A percentile compares a stretch with the other conserved stretches of the same genome.
These are phyloP conservation scores for Gloeopeniophorella convolvens DNA, from an alignment of 768 basidiomycete genomes.

Conservation along the genomic window DNA sequence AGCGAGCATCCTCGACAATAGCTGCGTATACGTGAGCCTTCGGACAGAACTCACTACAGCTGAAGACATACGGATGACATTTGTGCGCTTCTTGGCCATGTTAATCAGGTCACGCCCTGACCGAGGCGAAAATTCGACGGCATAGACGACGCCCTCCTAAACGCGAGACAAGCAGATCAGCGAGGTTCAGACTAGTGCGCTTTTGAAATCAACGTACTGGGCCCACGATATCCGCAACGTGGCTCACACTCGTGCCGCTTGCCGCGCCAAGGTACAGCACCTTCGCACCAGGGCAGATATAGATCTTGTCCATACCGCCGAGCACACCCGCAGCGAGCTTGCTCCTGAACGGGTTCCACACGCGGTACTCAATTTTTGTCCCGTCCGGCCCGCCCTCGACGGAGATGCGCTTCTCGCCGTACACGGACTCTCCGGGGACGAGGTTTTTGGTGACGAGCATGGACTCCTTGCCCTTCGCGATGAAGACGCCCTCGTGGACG, in stretches of 20 bases:
- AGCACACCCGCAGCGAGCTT: slow-evolving; percentile 97
- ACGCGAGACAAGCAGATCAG: slow-evolving; percentile 16
- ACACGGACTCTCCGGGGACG: slow-evolving; percentile 95
- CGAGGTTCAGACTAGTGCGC: slow-evolving; percentile 5
- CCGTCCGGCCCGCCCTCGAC: slow-evolving; percentile 70
- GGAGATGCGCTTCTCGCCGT: slow-evolving; percentile 96
- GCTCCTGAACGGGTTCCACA: slow-evolving; percentile 98
- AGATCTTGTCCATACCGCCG: slow-evolving; percentile 91
- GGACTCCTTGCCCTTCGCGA: slow-evolving; percentile 96
- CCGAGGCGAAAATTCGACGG: slow-evolving; percentile 95
- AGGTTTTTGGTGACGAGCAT: slow-evolving; percentile 97
- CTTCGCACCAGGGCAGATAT: slow-evolving; percentile 89
- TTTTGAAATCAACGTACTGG: slow-evolving; percentile 51
- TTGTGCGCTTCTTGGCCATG: slow-evolving; percentile 99
- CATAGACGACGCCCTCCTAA: slow-evolving; percentile 94
- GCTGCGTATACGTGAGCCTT: slow-evolving; percentile 38
- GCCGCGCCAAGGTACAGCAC: slow-evolving; percentile 98
- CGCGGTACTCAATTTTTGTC: slow-evolving; percentile 92
- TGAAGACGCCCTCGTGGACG: slow-evolving; percentile 89
- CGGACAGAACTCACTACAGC: background rate
- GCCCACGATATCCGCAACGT: slow-evolving; percentile 98
- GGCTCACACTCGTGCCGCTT: slow-evolving; percentile 94
- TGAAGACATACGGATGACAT: slow-evolving; percentile 81
- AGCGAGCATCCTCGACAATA: slow-evolving; percentile 95
- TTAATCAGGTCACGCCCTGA: slow-evolving; percentile 97